Evolutionary conservation across 169 alveolate genomes (phyloP).

Genomic region (Theileria orientalis): DNA sequence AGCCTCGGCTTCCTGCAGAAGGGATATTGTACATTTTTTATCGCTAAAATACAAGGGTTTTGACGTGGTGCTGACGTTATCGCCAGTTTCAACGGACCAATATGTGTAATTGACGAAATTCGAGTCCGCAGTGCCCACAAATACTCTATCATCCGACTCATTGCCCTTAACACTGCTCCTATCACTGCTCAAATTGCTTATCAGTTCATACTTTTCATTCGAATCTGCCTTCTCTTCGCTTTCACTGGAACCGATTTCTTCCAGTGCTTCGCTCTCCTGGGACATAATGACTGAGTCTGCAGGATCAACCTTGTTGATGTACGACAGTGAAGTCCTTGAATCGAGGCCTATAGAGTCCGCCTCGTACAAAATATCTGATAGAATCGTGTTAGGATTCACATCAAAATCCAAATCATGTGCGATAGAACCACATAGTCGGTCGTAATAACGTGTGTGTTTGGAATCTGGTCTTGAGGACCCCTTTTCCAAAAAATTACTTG

Average conservation of each 20-base stretch:
- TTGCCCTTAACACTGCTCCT: neutral
- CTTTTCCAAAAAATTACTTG: too few relatives aligned
- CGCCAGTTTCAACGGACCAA: conserved; percentile 60
- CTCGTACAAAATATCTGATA: conserved; percentile 38
- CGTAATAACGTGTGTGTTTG: too few relatives aligned
- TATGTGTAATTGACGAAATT: conserved; percentile 44
- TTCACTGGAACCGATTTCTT: neutral
- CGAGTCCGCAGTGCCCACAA: conserved; percentile 4
- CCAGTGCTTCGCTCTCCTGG: neutral
- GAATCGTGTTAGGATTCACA: neutral
- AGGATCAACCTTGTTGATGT: neutral
- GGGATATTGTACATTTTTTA: conserved; percentile 11
- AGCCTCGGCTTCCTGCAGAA: conserved; percentile 59
- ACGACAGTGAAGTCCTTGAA: neutral
- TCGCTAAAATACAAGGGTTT: conserved; percentile 18
- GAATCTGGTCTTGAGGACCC: neutral
- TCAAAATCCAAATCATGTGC: neutral
- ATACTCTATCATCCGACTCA: neutral
- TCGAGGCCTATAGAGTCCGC: conserved; percentile 38
- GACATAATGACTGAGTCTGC: neutral
- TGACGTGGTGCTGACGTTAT: conserved; percentile 35
- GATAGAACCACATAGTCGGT: too few relatives aligned
- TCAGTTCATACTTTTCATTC: neutral
- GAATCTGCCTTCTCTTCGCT: neutral
- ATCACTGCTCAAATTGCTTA: neutral